Conservation (phyloP, 768 basidiomycete genomes). For the Pisolithus microcarpus region DNA sequence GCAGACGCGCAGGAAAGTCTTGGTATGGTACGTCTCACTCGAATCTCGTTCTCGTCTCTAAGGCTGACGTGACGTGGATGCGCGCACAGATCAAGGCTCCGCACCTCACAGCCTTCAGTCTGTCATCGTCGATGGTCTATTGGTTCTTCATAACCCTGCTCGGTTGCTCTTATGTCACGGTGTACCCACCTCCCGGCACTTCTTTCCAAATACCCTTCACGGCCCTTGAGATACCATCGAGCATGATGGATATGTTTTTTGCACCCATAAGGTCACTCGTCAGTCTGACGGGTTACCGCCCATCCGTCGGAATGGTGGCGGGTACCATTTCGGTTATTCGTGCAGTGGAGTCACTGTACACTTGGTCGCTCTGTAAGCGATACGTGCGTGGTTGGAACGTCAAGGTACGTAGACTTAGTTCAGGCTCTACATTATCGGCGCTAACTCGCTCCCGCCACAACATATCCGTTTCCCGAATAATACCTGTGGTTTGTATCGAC, state of each 20-base stretch:
- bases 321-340: slow-evolving; percentile 11
- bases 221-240: slow-evolving; percentile 10
- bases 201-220: slow-evolving; percentile 1
- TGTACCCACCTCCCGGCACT: slow-evolving; percentile 15
- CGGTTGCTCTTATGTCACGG: slow-evolving; percentile 13
- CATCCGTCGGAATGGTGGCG: slow-evolving; percentile 5
- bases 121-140: slow-evolving; percentile 34
- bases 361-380: slow-evolving; percentile 22
- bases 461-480: too few species aligned
- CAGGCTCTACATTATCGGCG: too few species aligned
- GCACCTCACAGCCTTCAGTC: slow-evolving; percentile 47
- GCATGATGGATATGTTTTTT: slow-evolving; percentile 11
- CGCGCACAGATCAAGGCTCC: slow-evolving; percentile 53
- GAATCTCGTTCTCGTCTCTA: not conserved
- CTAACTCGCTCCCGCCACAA: too few species aligned
- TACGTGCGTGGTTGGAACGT: slow-evolving; percentile 17
- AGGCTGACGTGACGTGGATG: not conserved
- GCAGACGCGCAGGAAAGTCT: slow-evolving; percentile 71
- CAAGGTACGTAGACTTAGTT: slow-evolving; percentile 11
- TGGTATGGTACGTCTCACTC: slow-evolving; percentile 57
- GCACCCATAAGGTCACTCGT: slow-evolving; percentile 14
- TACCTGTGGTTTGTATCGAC: too few species aligned
- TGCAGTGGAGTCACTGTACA: slow-evolving; percentile 21
- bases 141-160: slow-evolving; percentile 1
- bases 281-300: slow-evolving; percentile 12